Conservation (phyloP, 371 early-diverging fungal genomes). For the Rhizopus delemar region DNA sequence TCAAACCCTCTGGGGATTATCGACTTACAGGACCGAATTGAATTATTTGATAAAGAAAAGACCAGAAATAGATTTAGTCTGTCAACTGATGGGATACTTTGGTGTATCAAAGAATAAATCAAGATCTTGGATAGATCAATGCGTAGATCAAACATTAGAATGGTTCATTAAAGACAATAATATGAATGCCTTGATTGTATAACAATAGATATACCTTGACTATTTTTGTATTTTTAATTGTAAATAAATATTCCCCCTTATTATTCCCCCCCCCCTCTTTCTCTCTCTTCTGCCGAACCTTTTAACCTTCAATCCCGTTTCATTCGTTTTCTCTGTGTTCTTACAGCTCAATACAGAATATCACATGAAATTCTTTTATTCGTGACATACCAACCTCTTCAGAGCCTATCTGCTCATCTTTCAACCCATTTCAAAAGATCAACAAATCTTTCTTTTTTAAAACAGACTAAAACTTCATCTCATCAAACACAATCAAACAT, state of each 20-base stretch:
- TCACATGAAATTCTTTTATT: too few relatives aligned
- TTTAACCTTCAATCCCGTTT: too few relatives aligned
- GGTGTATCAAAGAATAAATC: slow-evolving; percentile 16
- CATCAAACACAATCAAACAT: too few relatives aligned
- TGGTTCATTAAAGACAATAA: slow-evolving; percentile 13
- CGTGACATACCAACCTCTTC: too few relatives aligned
- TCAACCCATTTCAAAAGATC: too few relatives aligned
- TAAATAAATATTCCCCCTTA: background rate
- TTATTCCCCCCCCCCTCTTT: too few relatives aligned
- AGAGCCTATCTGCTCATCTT: too few relatives aligned
- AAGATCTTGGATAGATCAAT: slow-evolving; percentile 15
- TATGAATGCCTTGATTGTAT: background rate
- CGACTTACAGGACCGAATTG: slow-evolving; percentile 6
- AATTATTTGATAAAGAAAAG: slow-evolving; percentile 10
- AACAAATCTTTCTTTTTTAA: too few relatives aligned
- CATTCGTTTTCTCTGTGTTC: too few relatives aligned
- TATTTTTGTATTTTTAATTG: background rate
- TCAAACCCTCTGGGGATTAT: slow-evolving; percentile 11
- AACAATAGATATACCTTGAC: background rate
- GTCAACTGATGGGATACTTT: slow-evolving; percentile 11
- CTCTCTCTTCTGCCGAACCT: too few relatives aligned
- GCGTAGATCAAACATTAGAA: slow-evolving; percentile 21
- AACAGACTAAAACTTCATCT: too few relatives aligned
- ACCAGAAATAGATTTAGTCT: slow-evolving; percentile 16
- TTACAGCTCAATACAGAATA: too few relatives aligned